Evolutionary conservation across 1,284 basidiomycete species (phyloP), one percentile per base, ranked within the genome.

Genomic region (Quambalaria eucalypti): DNA sequence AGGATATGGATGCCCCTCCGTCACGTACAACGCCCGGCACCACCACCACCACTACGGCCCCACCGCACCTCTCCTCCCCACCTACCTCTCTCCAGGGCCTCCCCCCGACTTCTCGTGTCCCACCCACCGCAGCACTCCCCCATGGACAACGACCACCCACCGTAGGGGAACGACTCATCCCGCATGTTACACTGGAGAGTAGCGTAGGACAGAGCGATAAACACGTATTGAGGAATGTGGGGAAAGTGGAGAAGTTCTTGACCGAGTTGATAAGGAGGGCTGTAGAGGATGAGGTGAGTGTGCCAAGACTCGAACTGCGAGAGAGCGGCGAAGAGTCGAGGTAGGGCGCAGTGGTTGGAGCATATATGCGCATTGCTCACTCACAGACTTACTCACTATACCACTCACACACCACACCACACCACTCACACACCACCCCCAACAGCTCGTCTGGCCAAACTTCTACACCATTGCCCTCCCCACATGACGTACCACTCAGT

Each of bases 201-300:
- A 90, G 95, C 78, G 93, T 99, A 51, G 95, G 95, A 0, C 89
- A 96, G 79, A 80, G 86, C 28, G 91, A 96, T 74, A 95, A 92
- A 65, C 92, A 97, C 78, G 88, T 95, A 2, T 76, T 99, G 65
- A 88, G 90, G 75, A 98, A 99, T 65, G 95, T 98, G 19, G 91
- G 89, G 2, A 86, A 95, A 62, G 89, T 99, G 30, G 95, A 98
- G 77, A 81, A 87, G 54, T 98, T 98, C 76, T 88, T 97, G 50
- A 86, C 90, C 73, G 91, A 98, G 67, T 86, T 95, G 40, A 86
- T 97, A 56, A 82, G 95, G 55, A 95, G 90, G 77, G 91, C 89
- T 1, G 79, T 99, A 52, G 90, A 95, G 60, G 73, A 71, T 25
- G 74, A 76, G 46, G 60, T 59, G 31, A 44, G 57, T 50, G 19